A percentile compares a stretch with the other conserved stretches of the same genome.
These are phyloP conservation scores for Fraxinus latifolia DNA, from an alignment of 305 asterid species.

Conservation along the genomic window DNA sequence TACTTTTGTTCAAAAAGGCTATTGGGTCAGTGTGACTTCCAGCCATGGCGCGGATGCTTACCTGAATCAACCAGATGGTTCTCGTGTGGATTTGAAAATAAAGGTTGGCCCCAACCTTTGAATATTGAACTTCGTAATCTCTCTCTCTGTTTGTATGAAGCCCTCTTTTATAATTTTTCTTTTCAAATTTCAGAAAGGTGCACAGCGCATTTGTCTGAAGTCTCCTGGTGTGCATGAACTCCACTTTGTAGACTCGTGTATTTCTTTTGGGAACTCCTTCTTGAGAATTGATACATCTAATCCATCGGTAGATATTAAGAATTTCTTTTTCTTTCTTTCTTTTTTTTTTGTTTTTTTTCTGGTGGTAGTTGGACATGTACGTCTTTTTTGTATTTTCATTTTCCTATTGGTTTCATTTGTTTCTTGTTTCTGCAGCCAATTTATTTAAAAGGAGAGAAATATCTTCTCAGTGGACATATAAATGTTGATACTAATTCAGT, in stretches of 20 bases:
- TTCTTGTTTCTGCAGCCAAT: conserved; percentile 65
- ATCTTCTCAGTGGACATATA: conserved; percentile 74
- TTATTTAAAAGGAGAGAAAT: conserved; percentile 75
- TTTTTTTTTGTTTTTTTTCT: neutral
- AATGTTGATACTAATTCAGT: conserved; percentile 45
- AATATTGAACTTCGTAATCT: conserved; percentile 16
- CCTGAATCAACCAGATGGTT: conserved; percentile 58
- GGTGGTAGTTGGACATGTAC: neutral
- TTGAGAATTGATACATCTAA: conserved; percentile 62
- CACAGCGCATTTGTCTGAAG: conserved; percentile 68
- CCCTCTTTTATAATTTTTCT: conserved; percentile 19
- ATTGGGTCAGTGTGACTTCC: conserved; percentile 71
- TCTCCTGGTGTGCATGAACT: conserved; percentile 92
- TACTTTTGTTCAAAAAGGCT: conserved; percentile 80
- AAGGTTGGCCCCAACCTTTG: conserved; percentile 48
- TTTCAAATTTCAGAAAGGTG: conserved; percentile 73
- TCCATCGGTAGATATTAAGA: conserved; percentile 49
- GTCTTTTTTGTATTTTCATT: conserved; percentile 12
- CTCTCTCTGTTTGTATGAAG: conserved; percentile 24
- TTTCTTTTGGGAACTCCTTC: conserved; percentile 74
- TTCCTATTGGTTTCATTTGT: conserved; percentile 17
- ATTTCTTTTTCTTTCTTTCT: neutral
- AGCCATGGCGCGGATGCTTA: conserved; percentile 80
- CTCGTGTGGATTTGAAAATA: conserved; percentile 58
- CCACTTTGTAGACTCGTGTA: conserved; percentile 73